These are phyloP conservation scores for Chondrus crispus DNA, from an alignment of 23 red algal species.

Conservation along the genomic window DNA sequence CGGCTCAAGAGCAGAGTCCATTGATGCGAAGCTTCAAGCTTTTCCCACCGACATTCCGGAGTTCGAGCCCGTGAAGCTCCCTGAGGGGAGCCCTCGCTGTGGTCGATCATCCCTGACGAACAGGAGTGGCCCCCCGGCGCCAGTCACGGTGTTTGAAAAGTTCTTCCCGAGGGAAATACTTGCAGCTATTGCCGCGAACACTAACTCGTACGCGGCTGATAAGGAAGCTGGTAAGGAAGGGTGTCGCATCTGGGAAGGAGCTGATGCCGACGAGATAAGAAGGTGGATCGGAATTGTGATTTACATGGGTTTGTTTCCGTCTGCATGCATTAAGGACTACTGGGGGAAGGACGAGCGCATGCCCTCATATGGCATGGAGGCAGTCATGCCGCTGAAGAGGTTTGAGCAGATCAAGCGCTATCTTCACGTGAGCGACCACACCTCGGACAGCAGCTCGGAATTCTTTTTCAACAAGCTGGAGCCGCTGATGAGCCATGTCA, in stretches of 20 bases:
- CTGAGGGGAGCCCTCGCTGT: too few relatives aligned
- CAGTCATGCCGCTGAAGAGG: background rate
- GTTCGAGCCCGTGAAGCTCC: background rate
- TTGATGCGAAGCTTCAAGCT: too few relatives aligned
- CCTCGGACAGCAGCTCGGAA: background rate
- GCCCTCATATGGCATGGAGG: background rate
- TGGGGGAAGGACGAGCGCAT: background rate
- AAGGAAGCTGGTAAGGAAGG: too few relatives aligned
- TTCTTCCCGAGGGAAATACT: too few relatives aligned
- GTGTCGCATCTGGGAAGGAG: background rate
- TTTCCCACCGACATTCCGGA: background rate
- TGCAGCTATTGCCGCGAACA: background rate
- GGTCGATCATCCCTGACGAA: too few relatives aligned
- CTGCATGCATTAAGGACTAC: background rate
- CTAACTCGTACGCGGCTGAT: background rate
- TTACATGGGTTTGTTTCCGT: background rate
- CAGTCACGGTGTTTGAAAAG: too few relatives aligned
- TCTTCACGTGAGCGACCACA: background rate
- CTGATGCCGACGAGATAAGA: background rate
- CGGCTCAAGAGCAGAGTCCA: too few relatives aligned
- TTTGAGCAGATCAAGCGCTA: background rate
- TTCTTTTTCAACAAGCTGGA: constrained; percentile 18
- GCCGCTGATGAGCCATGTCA: background rate
- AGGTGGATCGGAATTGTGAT: background rate
- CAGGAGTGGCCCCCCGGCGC: too few relatives aligned